Conservation (phyloP, 768 basidiomycete species). For the Tulasnella sp. region DNA sequence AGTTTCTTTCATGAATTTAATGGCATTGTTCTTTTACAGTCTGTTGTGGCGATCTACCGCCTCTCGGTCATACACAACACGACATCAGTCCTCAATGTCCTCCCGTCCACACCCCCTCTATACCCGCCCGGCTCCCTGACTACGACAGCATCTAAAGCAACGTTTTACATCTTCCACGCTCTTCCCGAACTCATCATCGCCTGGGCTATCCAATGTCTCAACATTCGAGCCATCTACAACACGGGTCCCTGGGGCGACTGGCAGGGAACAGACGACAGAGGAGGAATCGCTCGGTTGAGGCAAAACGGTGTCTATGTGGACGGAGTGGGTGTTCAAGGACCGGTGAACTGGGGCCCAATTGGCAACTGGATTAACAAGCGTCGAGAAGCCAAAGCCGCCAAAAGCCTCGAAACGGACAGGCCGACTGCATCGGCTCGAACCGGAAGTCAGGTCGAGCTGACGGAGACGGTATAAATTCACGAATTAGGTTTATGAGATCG, state of each 20-base stretch:
- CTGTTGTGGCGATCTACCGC: slow-evolving; percentile 26
- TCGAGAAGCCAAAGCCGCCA: not conserved
- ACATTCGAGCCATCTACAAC: slow-evolving; percentile 3
- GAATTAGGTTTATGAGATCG: not conserved
- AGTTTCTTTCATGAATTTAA: not conserved
- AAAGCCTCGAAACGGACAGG: not conserved
- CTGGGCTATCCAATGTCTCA: not conserved
- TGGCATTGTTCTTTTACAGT: not conserved
- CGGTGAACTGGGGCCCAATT: not conserved
- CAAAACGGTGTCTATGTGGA: slow-evolving; percentile 13
- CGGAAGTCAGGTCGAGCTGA: not conserved
- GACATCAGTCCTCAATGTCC: slow-evolving; percentile 9
- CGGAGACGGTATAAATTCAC: not conserved
- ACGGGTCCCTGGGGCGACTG: slow-evolving; percentile 27
- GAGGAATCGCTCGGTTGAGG: not conserved
- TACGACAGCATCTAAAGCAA: slow-evolving; percentile 2
- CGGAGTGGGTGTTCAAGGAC: slow-evolving; percentile 1
- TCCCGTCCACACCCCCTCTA: not conserved
- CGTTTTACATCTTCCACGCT: slow-evolving; percentile 28
- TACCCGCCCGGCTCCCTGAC: slow-evolving; percentile 22
- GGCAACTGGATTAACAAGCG: not conserved
- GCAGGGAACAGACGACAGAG: not conserved
- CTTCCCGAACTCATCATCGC: slow-evolving; percentile 20
- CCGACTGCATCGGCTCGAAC: not conserved
- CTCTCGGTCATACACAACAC: not conserved